These are phyloP conservation scores for Imleria badia DNA, from an alignment of 768 basidiomycete genomes.

Conservation along the genomic window DNA sequence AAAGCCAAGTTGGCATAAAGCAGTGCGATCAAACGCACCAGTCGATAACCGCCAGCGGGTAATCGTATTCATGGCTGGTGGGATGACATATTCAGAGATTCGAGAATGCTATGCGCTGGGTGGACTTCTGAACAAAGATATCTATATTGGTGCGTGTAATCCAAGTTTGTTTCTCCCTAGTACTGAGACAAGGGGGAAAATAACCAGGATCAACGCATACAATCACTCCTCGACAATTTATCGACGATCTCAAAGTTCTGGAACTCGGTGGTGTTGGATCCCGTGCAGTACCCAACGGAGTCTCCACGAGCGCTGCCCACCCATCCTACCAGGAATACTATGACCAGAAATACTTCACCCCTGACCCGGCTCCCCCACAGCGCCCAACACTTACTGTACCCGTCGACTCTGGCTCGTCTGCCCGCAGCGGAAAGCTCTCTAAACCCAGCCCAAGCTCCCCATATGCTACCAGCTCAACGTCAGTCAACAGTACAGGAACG, in stretches of 20 bases:
- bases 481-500: constrained; percentile 38
- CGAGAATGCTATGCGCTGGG: constrained; percentile 84
- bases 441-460: constrained; percentile 49
- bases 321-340: constrained; percentile 73
- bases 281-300: constrained; percentile 64
- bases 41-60: constrained; percentile 70
- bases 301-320: constrained; percentile 47
- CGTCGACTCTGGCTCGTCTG: constrained; percentile 24
- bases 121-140: constrained; percentile 73
- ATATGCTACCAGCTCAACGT: constrained; percentile 50
- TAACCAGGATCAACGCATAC: constrained; percentile 84
- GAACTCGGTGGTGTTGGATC: constrained; percentile 88
- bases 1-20: constrained; percentile 87
- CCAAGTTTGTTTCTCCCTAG: constrained; percentile 38
- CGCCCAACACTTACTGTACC: constrained; percentile 25
- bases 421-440: constrained; percentile 22
- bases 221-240: constrained; percentile 77
- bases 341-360: constrained; percentile 69
- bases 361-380: constrained; percentile 34
- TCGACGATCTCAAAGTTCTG: constrained; percentile 84
- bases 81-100: constrained; percentile 95
- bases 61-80: constrained; percentile 90
- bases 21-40: constrained; percentile 51
- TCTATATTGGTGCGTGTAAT: constrained; percentile 73
- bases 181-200: constrained; percentile 30